Conservation (phyloP, 2,329 filamentous ascomycete genomes). For the Diplodia scrobiculata region DNA sequence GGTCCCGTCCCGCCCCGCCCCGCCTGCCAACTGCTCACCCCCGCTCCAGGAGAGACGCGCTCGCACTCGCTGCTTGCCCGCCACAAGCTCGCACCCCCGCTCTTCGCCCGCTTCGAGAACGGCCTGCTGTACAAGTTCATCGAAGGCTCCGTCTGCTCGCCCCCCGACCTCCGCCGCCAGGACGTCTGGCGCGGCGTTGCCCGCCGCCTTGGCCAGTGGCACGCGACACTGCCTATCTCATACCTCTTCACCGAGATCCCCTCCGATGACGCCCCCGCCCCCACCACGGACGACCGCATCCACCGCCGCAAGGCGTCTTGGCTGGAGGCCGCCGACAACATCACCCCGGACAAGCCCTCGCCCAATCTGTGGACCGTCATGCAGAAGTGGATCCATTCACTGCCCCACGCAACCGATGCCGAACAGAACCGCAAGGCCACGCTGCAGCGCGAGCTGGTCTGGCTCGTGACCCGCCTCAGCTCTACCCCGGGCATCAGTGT, state of each 20-base stretch:
- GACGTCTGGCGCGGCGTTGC: conserved; percentile 82
- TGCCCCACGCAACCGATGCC: conserved; percentile 71
- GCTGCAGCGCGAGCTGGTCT: conserved; percentile 74
- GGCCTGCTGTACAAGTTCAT: conserved; percentile 95
- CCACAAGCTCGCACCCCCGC: conserved; percentile 77
- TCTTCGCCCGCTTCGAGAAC: conserved; percentile 91
- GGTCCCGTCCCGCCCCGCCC: conserved; percentile 39
- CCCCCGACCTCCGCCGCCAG: conserved; percentile 75
- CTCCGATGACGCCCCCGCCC: conserved; percentile 35
- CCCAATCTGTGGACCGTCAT: conserved; percentile 94
- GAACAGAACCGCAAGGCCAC: conserved; percentile 67
- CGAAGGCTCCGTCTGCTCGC: conserved; percentile 74
- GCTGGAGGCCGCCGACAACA: conserved; percentile 42
- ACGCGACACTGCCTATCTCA: conserved; percentile 67
- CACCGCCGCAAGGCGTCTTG: conserved; percentile 42
- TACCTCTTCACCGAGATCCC: conserved; percentile 48
- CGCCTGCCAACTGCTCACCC: conserved; percentile 14
- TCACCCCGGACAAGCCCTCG: conserved; percentile 67
- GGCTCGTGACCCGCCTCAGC: conserved; percentile 70
- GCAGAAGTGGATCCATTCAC: conserved; percentile 89
- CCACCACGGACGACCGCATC: conserved; percentile 35
- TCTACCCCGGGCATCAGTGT: conserved; percentile 68
- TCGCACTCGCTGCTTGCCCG: conserved; percentile 84
- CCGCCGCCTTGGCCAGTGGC: conserved; percentile 85
- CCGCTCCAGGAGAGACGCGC: conserved; percentile 55